Evolutionary conservation across 768 basidiomycete species (phyloP), one percentile per base, ranked within the genome.

Genomic region (Chalciporus chontae): DNA sequence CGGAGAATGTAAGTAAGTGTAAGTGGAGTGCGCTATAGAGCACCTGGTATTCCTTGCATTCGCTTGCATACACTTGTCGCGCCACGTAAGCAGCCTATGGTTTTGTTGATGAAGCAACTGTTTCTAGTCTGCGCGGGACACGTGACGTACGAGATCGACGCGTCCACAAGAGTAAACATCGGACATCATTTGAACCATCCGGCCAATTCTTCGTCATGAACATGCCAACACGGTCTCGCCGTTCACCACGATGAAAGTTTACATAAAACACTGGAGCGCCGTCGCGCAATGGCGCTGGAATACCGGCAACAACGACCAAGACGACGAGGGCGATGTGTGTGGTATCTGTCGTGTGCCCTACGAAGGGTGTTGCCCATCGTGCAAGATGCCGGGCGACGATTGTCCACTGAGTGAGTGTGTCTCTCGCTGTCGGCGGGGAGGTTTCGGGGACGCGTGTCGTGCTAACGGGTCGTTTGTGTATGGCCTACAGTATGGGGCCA

Each of bases 361-460:
- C 64, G 96, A 99, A 64, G 91, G 90, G 0, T 94, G 92, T 60
- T 98, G 95, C 71, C 93, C 96, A 10, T 80, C 85, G 4, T 99
- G 96, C 72, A 97, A 95, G 69, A 81, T 94, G 61, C 96, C 96
- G 0, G 96, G 96, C 14, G 96, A 98, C 56, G 94, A 92, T 59
- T 94, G 92, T 72, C 92, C 93, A 0, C 71, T 94, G 19, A 92
- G 92, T 93, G 59, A 62, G 84, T 77, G 11, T 46, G 23, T 40
- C 32, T 21, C 17, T 9, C 34, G 24, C 18, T n/a, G 9, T 8
- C 19, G 59, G 26, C 24, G 21, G 11, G n/a, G n/a, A n/a, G n/a
- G n/a, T n/a, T n/a, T n/a, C n/a, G n/a, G n/a, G 64, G 11, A 37
- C 24, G 34, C 14, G 21, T 6, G 17, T n/a, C 5, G n/a, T 36